Evolutionary conservation across 2,329 filamentous ascomycete species (phyloP).

Genomic region (Beauveria scarabaeidicola): DNA sequence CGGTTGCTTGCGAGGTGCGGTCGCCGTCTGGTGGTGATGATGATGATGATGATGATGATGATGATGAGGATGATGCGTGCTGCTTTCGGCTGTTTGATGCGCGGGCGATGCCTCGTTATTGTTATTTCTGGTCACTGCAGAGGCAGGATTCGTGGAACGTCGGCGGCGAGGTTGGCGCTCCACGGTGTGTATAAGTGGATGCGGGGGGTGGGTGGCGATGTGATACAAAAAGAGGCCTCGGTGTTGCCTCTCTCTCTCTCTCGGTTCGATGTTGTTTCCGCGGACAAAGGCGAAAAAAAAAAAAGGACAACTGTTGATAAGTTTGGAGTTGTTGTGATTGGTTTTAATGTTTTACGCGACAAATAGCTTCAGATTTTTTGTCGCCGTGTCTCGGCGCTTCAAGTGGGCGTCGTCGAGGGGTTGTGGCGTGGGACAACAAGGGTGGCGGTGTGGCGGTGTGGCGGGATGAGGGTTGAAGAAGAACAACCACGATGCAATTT

Average conservation of each 20-base stretch:
- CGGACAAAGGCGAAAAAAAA: not conserved
- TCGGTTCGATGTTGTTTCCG: not conserved
- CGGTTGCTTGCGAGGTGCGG: not conserved
- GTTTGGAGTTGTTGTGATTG: no score
- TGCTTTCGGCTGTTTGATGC: not conserved
- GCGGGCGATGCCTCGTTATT: not conserved
- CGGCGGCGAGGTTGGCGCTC: conserved; percentile 8
- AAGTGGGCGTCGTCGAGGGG: no score
- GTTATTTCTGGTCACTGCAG: not conserved
- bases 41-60: not conserved
- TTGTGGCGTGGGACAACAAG: no score
- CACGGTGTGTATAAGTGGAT: conserved; percentile 9
- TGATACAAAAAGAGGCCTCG: not conserved
- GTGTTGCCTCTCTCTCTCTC: not conserved
- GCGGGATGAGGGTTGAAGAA: no score
- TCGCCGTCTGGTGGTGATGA: not conserved
- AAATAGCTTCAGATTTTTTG: no score
- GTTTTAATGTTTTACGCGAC: no score
- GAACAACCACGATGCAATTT: no score
- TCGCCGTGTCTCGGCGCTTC: no score
- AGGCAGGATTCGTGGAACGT: conserved; percentile 1
- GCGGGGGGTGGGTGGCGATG: conserved; percentile 3
- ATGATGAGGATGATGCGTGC: not conserved
- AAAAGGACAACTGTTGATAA: not conserved
- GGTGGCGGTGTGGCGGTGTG: no score